Evolutionary conservation across 192 early-diverging fungal species (phyloP).

Genomic region (Globomyces pollinis-pini): DNA sequence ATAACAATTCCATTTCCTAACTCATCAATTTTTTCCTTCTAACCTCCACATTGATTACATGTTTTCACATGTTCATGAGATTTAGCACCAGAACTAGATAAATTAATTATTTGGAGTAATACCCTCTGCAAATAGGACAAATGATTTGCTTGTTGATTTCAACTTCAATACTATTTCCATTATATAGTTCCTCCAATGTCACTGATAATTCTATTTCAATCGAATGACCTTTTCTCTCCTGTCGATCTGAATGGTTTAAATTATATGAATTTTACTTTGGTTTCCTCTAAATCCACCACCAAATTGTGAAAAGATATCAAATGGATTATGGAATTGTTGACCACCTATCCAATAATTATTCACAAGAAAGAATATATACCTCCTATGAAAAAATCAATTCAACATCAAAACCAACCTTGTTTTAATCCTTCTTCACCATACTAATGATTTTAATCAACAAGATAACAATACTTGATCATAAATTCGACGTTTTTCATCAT

Average conservation of each 20-base stretch:
- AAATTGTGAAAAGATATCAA: constrained; percentile 92
- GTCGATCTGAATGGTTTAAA: constrained; percentile 23
- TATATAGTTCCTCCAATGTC: constrained; percentile 84
- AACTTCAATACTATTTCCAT: constrained; percentile 73
- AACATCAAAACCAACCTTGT: too few relatives aligned
- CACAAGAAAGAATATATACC: constrained; percentile 88
- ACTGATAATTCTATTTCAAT: constrained; percentile 72
- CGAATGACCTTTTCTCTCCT: constrained; percentile 79
- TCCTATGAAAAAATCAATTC: constrained; percentile 83
- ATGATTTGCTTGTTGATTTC: constrained; percentile 92
- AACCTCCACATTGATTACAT: constrained; percentile 65
- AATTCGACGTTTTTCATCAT: constrained; percentile 83
- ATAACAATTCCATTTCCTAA: constrained; percentile 64
- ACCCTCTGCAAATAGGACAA: constrained; percentile 85
- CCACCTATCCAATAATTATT: too few relatives aligned
- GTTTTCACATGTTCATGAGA: constrained; percentile 73
- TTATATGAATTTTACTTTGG: neutral
- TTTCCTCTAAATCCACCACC: constrained; percentile 11
- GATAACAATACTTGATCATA: constrained; percentile 52
- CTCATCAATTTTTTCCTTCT: neutral
- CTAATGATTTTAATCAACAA: too few relatives aligned
- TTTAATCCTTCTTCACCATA: constrained; percentile 97
- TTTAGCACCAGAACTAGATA: constrained; percentile 64
- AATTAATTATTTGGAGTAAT: neutral
- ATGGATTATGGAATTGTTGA: constrained; percentile 80